Conservation (phyloP, 2,329 filamentous ascomycete species). For the Neoscytalidium dimidiatum region DNA sequence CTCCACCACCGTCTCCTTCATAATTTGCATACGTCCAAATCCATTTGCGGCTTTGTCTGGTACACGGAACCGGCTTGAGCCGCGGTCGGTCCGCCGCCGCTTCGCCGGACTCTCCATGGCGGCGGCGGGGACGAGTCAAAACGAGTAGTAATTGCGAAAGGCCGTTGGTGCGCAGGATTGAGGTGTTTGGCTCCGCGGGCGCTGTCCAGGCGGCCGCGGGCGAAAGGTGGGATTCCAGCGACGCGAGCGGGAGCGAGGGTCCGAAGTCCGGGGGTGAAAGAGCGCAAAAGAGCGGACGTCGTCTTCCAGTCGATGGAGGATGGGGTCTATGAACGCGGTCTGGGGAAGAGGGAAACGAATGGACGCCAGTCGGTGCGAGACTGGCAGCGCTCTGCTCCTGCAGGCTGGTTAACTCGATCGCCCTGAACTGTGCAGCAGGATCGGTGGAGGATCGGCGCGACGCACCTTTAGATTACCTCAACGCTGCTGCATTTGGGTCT, state of each 20-base stretch:
- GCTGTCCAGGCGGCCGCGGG: constrained; percentile 16
- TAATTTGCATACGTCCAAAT: constrained; percentile 20
- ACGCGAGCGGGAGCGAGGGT: constrained; percentile 12
- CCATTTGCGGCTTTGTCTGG: constrained; percentile 20
- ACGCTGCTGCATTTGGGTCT: constrained; percentile 34
- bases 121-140: constrained; percentile 8
- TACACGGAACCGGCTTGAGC: constrained; percentile 31
- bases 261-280: background rate
- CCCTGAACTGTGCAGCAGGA: constrained; percentile 18
- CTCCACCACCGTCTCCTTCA: constrained; percentile 23
- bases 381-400: constrained; percentile 29
- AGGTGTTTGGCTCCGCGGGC: background rate
- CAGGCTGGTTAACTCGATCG: constrained; percentile 14
- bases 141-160: constrained; percentile 5
- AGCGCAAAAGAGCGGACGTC: constrained; percentile 36
- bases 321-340: constrained; percentile 22
- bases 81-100: constrained; percentile 29
- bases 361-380: constrained; percentile 38
- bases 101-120: constrained; percentile 34
- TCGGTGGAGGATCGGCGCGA: constrained; percentile 22
- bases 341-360: constrained; percentile 35
- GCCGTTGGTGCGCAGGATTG: constrained; percentile 3
- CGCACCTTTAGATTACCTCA: constrained; percentile 34
- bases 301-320: constrained; percentile 38
- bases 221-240: constrained; percentile 1